These are phyloP conservation scores for Arabidopsis thaliana DNA, from an alignment of 345 rosid genomes.

Conservation along the genomic window TAIR10.1 NC_003076.8:15293001-15293500, in stretches of 20 bases:
- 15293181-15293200: background rate
- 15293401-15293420: slow-evolving; percentile 18
- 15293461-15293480: slow-evolving; percentile 23
- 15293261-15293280: background rate
- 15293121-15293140: background rate
- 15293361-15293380: background rate
- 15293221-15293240: slow-evolving; percentile 2
- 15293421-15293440: slow-evolving; percentile 23
- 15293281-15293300: background rate
- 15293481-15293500: slow-evolving; percentile 15
- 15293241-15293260: background rate
- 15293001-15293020: no score
- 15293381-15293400: background rate
- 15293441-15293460: background rate
- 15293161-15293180: background rate
- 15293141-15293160: background rate
- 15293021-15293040: background rate
- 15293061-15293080: no score
- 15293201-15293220: background rate
- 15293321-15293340: background rate
- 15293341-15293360: background rate
- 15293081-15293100: no score
- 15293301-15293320: background rate
- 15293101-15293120: background rate
- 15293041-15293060: no score